phyloP scores from a whole-genome alignment of 164 flowering plant genomes.

The Vitis cinerea region DNA sequence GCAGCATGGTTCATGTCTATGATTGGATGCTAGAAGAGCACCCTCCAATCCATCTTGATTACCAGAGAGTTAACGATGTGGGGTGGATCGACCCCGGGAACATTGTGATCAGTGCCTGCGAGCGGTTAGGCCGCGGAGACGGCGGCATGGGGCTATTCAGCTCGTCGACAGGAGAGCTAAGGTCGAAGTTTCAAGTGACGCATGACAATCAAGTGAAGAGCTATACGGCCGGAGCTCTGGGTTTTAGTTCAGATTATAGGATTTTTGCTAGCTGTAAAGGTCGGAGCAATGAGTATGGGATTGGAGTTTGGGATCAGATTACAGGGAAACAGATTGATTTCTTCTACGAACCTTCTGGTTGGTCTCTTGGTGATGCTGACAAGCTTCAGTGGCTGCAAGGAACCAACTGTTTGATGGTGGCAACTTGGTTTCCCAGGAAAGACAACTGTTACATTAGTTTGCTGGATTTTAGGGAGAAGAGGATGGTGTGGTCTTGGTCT shows the following conservation, averaged over 20 bases:
- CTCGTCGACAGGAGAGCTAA: conserved; percentile 57
- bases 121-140: conserved; percentile 58
- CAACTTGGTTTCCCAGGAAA: conserved; percentile 81
- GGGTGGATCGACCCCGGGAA: conserved; percentile 57
- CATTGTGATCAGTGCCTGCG: conserved; percentile 62
- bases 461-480: conserved; percentile 69
- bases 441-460: conserved; percentile 86
- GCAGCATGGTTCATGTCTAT: conserved; percentile 80
- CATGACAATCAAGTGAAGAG: conserved; percentile 72
- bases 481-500: conserved; percentile 87
- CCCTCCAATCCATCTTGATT: conserved; percentile 65
- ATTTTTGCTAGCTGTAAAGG: conserved; percentile 83
- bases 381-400: conserved; percentile 74
- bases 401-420: conserved; percentile 66
- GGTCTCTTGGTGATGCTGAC: conserved; percentile 89
- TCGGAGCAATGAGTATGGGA: conserved; percentile 83
- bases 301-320: conserved; percentile 84
- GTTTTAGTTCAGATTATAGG: conserved; percentile 43
- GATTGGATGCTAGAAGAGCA: conserved; percentile 86
- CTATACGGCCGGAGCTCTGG: conserved; percentile 76
- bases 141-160: conserved; percentile 86
- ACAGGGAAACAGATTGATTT: conserved; percentile 85
- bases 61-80: conserved; percentile 77
- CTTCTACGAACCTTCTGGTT: conserved; percentile 72
- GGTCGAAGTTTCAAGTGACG: conserved; percentile 57